Evolutionary conservation across 495 filamentous ascomycete species (phyloP), one percentile per base, ranked within the genome.

Genomic region (Beverwykella pulmonaria): DNA sequence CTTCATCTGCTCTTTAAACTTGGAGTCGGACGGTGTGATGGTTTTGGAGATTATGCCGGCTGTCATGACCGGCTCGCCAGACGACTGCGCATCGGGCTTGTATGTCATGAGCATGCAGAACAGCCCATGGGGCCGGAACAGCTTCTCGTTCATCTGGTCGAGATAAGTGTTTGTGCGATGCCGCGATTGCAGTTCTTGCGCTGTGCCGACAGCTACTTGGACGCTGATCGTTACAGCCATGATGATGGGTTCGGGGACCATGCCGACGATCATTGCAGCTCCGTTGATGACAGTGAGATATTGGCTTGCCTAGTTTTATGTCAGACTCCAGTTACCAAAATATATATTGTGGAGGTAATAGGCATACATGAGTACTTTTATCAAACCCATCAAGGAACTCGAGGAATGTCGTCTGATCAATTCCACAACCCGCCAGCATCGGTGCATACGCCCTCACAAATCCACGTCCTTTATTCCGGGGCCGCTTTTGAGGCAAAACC

Each of bases 61-160:
- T 12, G 44, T 71, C 4, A 68, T 46, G 14, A 71, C 71, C 8
- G 68, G 55, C 53, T 53, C 48, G 39, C 57, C 41, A 6, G 78
- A 69, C 2, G 69, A 53, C 4, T 68, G 50, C 0, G 71, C 73
- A 12, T 81, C 75, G 1, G 83, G 80, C 22, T 84, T 81, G 73
- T 82, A 87, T 9, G 83, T 83, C 82, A 89, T 84, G 34, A 89
- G 75, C 5, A 88, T 72, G 58, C 81, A 83, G 72, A 81, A 87
- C 0, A 88, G 77, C 7, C 86, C 86, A 19, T 80, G 82, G 0
- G 86, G 86, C 29, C 76, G 77, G 75, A 87, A 88, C 48, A 86
- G 79, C 34, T 83, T 76, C 7, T 81, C 73, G 73, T 88, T 88
- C 71, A 86, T 81, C 55, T 79, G 77, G 41, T 82, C 76, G 17